phyloP scores from a whole-genome alignment of 768 basidiomycete species.

The Lanmaoa rubissima region DNA sequence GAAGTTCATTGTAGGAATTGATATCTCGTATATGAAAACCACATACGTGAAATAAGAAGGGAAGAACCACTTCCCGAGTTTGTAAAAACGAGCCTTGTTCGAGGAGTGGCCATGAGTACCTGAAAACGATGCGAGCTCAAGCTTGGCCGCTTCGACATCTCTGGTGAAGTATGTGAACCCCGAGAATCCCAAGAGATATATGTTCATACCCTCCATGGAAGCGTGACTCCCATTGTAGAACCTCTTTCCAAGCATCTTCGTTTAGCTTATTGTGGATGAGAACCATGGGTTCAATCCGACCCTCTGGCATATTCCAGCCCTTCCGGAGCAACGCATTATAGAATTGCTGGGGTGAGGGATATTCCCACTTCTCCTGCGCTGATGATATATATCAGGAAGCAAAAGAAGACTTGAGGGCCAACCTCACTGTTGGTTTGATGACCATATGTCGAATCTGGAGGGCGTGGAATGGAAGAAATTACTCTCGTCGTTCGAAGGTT shows the following conservation, averaged over 20 bases:
- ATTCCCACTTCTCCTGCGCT: constrained; percentile 14
- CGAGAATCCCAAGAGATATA: background rate
- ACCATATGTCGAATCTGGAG: constrained; percentile 7
- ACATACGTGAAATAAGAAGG: constrained; percentile 10
- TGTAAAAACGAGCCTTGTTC: constrained; percentile 12
- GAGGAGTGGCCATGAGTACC: constrained; percentile 15
- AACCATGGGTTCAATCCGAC: constrained; percentile 1
- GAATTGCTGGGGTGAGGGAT: constrained; percentile 14
- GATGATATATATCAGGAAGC: background rate
- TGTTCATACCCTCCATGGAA: constrained; percentile 14
- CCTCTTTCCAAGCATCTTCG: constrained; percentile 10
- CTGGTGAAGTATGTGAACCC: background rate
- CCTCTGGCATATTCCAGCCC: constrained; percentile 6
- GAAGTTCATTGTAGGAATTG: background rate
- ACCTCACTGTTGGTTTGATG: constrained; percentile 12
- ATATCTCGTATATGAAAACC: background rate
- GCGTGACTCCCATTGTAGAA: constrained; percentile 13
- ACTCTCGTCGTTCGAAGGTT: background rate
- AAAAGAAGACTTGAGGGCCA: background rate
- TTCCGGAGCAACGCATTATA: constrained; percentile 13
- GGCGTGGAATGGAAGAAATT: constrained; percentile 7
- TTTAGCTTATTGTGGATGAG: constrained; percentile 11
- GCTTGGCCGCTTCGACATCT: constrained; percentile 2
- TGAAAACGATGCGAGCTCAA: constrained; percentile 12
- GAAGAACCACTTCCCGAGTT: background rate